phyloP scores from a whole-genome alignment of 169 alveolate species.

The Condylostoma magnum region DNA sequence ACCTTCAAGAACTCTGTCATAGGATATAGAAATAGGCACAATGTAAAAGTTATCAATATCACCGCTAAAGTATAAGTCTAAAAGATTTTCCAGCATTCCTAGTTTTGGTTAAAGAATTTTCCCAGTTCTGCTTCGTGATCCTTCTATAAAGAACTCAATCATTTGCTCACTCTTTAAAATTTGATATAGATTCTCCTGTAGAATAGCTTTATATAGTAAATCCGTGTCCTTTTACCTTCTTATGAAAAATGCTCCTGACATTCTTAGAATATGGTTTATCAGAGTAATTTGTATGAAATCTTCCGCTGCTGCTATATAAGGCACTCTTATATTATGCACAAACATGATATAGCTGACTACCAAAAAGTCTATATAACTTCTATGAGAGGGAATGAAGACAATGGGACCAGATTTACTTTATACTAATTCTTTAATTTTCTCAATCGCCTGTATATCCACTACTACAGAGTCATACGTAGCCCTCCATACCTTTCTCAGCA shows the following conservation, averaged over 20 bases:
- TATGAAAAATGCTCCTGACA: slow-evolving; percentile 76
- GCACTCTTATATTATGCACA: slow-evolving; percentile 58
- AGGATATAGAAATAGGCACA: slow-evolving; percentile 73
- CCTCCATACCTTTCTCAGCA: slow-evolving; percentile 57
- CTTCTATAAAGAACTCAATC: slow-evolving; percentile 80
- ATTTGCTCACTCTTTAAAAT: slow-evolving; percentile 46
- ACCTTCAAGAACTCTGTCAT: slow-evolving; percentile 76
- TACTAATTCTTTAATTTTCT: slow-evolving; percentile 26
- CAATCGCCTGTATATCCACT: slow-evolving; percentile 43
- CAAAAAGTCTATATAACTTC: slow-evolving; percentile 78
- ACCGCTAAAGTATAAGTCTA: slow-evolving; percentile 57
- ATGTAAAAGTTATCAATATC: slow-evolving; percentile 53
- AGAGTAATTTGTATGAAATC: slow-evolving; percentile 66
- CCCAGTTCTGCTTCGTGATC: slow-evolving; percentile 73
- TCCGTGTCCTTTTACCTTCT: slow-evolving; percentile 53
- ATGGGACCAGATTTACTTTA: slow-evolving; percentile 46
- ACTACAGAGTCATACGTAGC: slow-evolving; percentile 67
- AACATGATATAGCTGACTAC: slow-evolving; percentile 62
- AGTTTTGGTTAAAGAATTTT: slow-evolving; percentile 68
- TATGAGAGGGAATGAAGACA: slow-evolving; percentile 71
- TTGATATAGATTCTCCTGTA: slow-evolving; percentile 63
- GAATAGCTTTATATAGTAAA: slow-evolving; percentile 59
- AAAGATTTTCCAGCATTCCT: slow-evolving; percentile 54
- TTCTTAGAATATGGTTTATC: slow-evolving; percentile 52
- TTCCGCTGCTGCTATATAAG: slow-evolving; percentile 77